Base-by-base conservation (phyloP, 2,329 filamentous ascomycete species). In the Verticillium longisporum region DNA sequence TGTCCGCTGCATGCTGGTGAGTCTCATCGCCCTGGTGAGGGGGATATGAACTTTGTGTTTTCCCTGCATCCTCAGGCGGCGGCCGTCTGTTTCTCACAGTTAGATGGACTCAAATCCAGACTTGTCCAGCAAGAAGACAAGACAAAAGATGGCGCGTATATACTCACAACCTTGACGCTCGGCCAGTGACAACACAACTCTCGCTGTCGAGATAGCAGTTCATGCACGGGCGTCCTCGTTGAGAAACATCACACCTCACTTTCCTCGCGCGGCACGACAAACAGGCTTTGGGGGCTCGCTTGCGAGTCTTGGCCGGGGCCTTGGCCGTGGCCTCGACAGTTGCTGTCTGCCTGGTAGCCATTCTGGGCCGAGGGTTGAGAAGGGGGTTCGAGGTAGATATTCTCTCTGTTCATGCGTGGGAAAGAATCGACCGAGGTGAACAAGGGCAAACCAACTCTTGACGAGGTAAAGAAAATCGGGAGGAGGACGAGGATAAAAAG, bases 141-240 rank as follows among this genome's bases (percentile, higher is more conserved):
- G 18, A n/a, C 6, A 53, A n/a, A n/a, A 38, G 9, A 6, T 10
- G 34, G n/a, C 34, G 11, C 6, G 14, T 11, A 11, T 32, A 32
- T 10, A 69, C 75, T 70, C 64, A 77, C 75, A 75, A 74, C 62
- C 72, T 72, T 4, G 73, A 77, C 21, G 73, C 76, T 62, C 75
- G 71, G 53, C 72, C 73, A 9, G 73, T 77, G 61, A 77, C 71
- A 58, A 80, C 68, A 64, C 76, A 76, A 0, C 72, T 73, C 65
- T 81, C 78, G 61, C 76, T 78, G 64, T 82, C 79, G 60, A 81
- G 76, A 55, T 79, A 79, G 67, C 79, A 83, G 61, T 82, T 82
- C 72, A 81, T 82, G 69, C 77, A 83, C 7, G 80, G 80, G 36
- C 74, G 71, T 3, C 78, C 79, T 61, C 76, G 73, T 64, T 79